These are phyloP conservation scores for Desmodesmus armatus DNA, from an alignment of 139 green algal genomes.

Conservation along the genomic window DNA sequence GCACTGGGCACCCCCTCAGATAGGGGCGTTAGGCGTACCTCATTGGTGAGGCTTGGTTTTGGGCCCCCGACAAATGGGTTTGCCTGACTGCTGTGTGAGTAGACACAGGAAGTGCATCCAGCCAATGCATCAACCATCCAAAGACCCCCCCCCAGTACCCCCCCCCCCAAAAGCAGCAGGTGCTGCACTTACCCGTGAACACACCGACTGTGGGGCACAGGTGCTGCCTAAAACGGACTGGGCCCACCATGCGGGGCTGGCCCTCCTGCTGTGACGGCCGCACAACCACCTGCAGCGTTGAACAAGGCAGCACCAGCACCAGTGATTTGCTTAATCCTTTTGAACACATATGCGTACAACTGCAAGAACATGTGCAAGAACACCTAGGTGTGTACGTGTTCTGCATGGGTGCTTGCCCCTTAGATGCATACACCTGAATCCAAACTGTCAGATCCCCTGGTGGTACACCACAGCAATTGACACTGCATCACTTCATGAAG, in stretches of 20 bases:
- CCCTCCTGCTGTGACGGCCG: background rate
- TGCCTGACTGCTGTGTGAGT: too few relatives aligned
- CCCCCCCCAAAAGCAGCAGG: too few relatives aligned
- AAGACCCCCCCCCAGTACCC: too few relatives aligned
- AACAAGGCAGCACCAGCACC: too few relatives aligned
- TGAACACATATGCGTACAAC: background rate
- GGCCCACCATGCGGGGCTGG: constrained; percentile 26
- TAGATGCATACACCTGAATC: background rate
- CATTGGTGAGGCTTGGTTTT: too few relatives aligned
- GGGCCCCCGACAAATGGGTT: too few relatives aligned
- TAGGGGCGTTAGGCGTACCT: too few relatives aligned
- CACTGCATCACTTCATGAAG: background rate
- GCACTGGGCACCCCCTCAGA: too few relatives aligned
- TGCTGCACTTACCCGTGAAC: constrained; percentile 1
- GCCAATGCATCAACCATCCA: too few relatives aligned
- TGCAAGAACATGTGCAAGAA: background rate
- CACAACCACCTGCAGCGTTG: background rate
- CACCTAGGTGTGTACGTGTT: background rate
- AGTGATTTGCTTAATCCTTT: background rate
- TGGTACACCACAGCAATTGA: background rate
- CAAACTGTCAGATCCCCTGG: background rate
- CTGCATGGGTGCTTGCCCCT: background rate
- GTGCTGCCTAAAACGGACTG: constrained; percentile 4
- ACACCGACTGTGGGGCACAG: constrained; percentile 14
- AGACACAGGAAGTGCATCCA: too few relatives aligned